phyloP scores from a whole-genome alignment of 208 protist species.

The Leishmania braziliensis region DNA sequence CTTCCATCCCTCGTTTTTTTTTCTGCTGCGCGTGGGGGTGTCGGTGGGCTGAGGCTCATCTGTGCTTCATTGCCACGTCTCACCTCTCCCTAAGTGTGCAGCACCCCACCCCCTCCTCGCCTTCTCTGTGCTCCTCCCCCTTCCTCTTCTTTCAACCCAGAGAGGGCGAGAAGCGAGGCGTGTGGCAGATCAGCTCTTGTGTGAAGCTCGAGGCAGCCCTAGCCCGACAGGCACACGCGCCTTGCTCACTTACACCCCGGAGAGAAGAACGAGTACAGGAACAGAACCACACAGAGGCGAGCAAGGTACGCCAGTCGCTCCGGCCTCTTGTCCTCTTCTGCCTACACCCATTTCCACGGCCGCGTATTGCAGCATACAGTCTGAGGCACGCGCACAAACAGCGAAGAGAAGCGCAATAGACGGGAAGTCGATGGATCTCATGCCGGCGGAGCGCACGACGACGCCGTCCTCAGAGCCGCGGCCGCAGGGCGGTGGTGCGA shows the following conservation, averaged over 20 bases:
- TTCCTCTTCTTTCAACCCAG: not conserved
- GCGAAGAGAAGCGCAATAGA: too few species aligned
- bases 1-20: not conserved
- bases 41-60: not conserved
- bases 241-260: not conserved
- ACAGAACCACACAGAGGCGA: not conserved
- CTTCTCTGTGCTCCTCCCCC: not conserved
- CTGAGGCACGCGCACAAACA: not conserved
- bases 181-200: not conserved
- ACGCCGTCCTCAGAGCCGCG: not conserved
- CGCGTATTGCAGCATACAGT: not conserved
- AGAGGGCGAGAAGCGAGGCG: not conserved
- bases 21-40: not conserved
- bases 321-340: not conserved
- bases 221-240: not conserved
- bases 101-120: not conserved
- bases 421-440: not conserved
- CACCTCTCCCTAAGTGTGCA: not conserved
- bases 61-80: too few species aligned
- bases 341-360: too few species aligned
- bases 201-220: not conserved
- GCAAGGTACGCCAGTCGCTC: not conserved
- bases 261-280: not conserved
- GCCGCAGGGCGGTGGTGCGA: not conserved
- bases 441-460: not conserved